Percentiles rank a stretch among this genome's conserved stretches.
phyloP scores from a whole-genome alignment of 371 early-diverging fungal species.

The Fennellomyces sp. region DNA sequence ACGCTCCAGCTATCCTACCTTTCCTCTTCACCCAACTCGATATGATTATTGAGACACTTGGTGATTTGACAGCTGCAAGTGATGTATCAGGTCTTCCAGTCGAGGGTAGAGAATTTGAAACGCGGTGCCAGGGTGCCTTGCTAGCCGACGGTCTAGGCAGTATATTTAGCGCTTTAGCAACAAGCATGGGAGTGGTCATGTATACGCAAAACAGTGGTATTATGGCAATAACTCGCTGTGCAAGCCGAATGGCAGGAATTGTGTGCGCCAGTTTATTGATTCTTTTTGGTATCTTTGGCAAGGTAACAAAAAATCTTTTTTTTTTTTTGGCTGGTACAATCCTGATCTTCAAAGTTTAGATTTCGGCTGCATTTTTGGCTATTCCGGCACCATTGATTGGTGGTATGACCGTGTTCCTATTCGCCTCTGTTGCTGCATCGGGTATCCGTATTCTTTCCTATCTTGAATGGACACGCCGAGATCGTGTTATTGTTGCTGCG shows the following conservation, averaged over 20 bases:
- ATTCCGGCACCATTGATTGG: constrained; percentile 55
- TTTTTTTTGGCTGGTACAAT: background rate
- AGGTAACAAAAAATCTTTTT: background rate
- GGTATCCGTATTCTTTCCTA: constrained; percentile 60
- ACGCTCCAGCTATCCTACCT: constrained; percentile 60
- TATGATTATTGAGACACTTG: constrained; percentile 35
- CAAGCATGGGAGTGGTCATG: constrained; percentile 58
- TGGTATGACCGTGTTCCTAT: constrained; percentile 63
- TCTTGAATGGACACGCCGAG: constrained; percentile 61
- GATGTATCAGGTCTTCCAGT: constrained; percentile 61
- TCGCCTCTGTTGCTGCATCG: constrained; percentile 57
- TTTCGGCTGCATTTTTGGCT: constrained; percentile 57
- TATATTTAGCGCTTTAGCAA: constrained; percentile 45
- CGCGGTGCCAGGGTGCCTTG: constrained; percentile 60
- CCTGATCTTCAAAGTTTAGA: too few relatives aligned
- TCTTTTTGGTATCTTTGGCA: constrained; percentile 56
- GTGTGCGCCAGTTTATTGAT: constrained; percentile 57
- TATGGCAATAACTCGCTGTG: constrained; percentile 51
- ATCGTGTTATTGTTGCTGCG: constrained; percentile 58
- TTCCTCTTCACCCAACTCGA: constrained; percentile 52
- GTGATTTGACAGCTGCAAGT: constrained; percentile 62
- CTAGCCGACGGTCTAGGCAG: constrained; percentile 58
- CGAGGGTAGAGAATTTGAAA: constrained; percentile 56
- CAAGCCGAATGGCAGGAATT: constrained; percentile 55
- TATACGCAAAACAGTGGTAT: constrained; percentile 65